Evolutionary conservation across 2,329 filamentous ascomycete genomes (phyloP), one percentile per base, ranked within the genome.

Genomic region (Annulohypoxylon truncatum): DNA sequence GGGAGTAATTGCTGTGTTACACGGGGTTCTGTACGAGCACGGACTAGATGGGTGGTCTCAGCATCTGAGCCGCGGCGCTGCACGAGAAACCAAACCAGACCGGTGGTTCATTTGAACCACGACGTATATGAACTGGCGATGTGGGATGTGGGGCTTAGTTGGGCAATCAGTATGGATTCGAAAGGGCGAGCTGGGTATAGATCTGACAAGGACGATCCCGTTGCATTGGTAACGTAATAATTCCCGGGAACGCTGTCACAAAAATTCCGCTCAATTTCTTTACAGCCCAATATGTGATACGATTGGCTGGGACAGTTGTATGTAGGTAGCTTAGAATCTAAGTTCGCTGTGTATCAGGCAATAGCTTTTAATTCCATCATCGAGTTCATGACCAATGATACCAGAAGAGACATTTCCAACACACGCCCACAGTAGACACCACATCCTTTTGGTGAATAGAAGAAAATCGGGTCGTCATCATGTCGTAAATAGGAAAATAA

Each of bases 301-400:
- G 66, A 70, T 67, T 70, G 69, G 68, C 58, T 66, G 63, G 64
- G 61, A 63, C 61, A 69, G 70, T 70, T 72, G 64, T 73, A 71
- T 73, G 69, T 71, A 72, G 63, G 69, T 71, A 72, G 63, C 68
- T 72, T 68, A 74, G 69, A 66, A 70, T 76, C 74, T 77, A 77
- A 73, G 69, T 75, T 72, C 72, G 73, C 69, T 71, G 71, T 77
- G 72, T 77, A 77, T 76, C 75, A 78, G 77, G 77, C 77, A 75
- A 74, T 71, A 76, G 76, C 76, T 79, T 80, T 81, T 80, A 75
- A 75, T 77, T 75, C 75, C 71, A 75, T 78, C 77, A 70, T 79
- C 74, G 76, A 77, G 67, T 75, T 80, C 78, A 76, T 79, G 73
- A 74, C 75, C 73, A 74, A 76, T 66, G 72, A 76, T 77, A 78